Base-by-base conservation (phyloP, 768 basidiomycete genomes). In the Rubroboletus pulcherrimus region DNA sequence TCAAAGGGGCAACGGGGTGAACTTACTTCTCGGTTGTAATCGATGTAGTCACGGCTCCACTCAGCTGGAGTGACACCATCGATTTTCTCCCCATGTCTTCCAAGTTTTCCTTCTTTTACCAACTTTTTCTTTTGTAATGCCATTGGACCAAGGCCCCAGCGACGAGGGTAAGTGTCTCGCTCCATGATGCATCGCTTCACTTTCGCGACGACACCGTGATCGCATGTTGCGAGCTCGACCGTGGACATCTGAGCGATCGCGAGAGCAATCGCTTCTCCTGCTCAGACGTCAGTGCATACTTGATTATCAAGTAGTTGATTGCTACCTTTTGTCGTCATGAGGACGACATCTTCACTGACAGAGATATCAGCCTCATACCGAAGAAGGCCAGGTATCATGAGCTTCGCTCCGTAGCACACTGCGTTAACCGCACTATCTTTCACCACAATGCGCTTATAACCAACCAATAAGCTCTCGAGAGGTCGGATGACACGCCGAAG, bases 131-230 rank as follows among this genome's bases (percentile, higher is more conserved):
- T 98, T 72, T 96, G 89, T 51, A 91, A 76, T 14, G 97, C 96
- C 73, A 95, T 84, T 21, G 97, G 97, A n/a, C 97, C 97, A 49
- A 98, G 83, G 48, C 97, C 97, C 97, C 97, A 98, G 59, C 95
- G 85, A 54, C 97, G 85, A 39, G 97, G 97, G 73, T 99, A 99
- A 19, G 93, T 91, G 73, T 99, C 97, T 37, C 96, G 87, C 71
- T 98, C 97, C 97, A 99, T 99, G 68, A 99, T 98, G 69, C 96
- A 98, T 49, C 97, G 81, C 77, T 99, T 99, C 68, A 99, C 93
- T 76, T 98, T 98, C 35, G 97, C 97, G 41, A 98, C 96, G 54
- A 99, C 93, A 45, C 97, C 97, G 68, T 99, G 96, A 71, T 98
- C 95, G 71, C 96, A 98, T 3, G 95, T 96, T 9, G 93, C 90